Base-by-base conservation (phyloP, 192 early-diverging fungal genomes). In the Backusella australiensis region DNA sequence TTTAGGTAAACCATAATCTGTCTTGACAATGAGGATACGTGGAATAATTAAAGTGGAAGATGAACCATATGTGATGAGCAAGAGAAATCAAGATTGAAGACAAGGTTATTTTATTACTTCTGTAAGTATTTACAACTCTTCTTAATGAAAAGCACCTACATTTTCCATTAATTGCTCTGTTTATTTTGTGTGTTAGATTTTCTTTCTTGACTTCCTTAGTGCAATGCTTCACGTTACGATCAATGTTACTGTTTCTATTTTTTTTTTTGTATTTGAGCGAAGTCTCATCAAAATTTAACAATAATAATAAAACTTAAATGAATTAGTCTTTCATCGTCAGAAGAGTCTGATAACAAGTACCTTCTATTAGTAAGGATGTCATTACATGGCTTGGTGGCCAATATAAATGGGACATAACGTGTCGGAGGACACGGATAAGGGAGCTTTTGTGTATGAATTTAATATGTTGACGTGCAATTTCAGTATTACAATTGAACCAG, bases 81-180 rank as follows among this genome's bases (percentile, higher is more conserved):
- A 7, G 68, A 69, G 68, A 69, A 69, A 42, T 69, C 36, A 69
- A 69, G 36, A 69, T 69, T 41, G 19, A 69, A 69, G 68, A n/a
- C 44, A 70, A 46, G 69, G 23, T 70, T 70, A 70, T 70, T 70
- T 70, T 70, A 26, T 70, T 26, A 44, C 69, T 44, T 70, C 39
- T 70, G 69, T 70, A 70, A 42, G 69, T 44, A 70, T 70, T 15
- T 0, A 3, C 4, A 68, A 2, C 67, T 23, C 23, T 23, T 39
- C 67, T 39, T 68, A 68, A 68, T 2, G 67, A 68, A 68, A 68
- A 68, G 36, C 67, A 39, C 67, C 36, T 8, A 39, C 2, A 68
- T 68, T 39, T 68, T 68, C 67, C 35, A 71, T 71, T 41, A 71
- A 71, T 71, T 71, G 69, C 69, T 71, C 69, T 71, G 41, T 46